Conservation (phyloP, 768 basidiomycete species). For the Russula virescens region DNA sequence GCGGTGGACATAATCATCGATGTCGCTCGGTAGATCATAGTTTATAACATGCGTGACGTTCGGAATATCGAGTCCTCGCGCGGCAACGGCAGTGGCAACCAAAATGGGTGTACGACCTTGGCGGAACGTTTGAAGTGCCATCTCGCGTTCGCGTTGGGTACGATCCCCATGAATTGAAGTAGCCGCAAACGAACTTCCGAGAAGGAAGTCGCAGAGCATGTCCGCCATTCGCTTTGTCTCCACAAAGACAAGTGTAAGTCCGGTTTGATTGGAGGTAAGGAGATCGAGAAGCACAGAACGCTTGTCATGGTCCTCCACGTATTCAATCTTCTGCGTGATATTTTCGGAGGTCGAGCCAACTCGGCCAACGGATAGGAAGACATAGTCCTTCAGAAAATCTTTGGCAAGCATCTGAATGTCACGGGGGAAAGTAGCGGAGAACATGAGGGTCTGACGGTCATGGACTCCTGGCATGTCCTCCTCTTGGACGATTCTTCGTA, state of each 20-base stretch:
- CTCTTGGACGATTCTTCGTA: conserved; percentile 94
- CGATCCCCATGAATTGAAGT: conserved; percentile 99
- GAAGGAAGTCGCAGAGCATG: conserved; percentile 93
- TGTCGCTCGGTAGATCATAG: conserved; percentile 95
- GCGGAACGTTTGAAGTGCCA: conserved; percentile 91
- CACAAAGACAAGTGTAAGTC: conserved; percentile 93
- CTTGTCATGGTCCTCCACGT: conserved; percentile 96
- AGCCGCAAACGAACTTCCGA: conserved; percentile 73
- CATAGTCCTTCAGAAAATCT: conserved; percentile 97
- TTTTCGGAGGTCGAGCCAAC: conserved; percentile 99
- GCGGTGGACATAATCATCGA: conserved; percentile 98
- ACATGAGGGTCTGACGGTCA: conserved; percentile 98
- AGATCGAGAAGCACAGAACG: conserved; percentile 94
- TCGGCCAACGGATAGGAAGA: conserved; percentile 97
- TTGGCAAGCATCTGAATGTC: conserved; percentile 96
- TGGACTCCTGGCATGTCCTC: conserved; percentile 96
- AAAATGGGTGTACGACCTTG: conserved; percentile 92
- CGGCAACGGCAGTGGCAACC: conserved; percentile 97
- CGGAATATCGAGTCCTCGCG: conserved; percentile 98
- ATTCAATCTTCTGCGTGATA: conserved; percentile 98
- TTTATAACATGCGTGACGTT: conserved; percentile 99
- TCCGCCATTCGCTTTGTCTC: conserved; percentile 99
- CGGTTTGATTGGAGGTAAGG: conserved; percentile 69
- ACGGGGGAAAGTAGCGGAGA: conserved; percentile 97
- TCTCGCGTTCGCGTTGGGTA: conserved; percentile 95